Percentiles rank a stretch among this genome's conserved stretches.
Evolutionary conservation across 345 rosid genomes (phyloP).

Genomic region (Syzygium grande): DNA sequence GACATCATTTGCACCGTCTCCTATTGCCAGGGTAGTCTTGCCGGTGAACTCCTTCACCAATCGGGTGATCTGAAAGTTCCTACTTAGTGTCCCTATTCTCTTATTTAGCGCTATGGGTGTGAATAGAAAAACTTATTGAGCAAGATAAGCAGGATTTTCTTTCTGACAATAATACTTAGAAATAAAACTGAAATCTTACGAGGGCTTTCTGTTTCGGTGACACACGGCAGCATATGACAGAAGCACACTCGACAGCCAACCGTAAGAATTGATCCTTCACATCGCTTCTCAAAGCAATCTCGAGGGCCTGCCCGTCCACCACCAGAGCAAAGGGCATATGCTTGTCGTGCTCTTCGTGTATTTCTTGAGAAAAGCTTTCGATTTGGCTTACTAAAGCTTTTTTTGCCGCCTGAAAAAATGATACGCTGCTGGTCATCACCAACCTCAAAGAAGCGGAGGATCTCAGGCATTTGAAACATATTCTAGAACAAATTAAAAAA

Average conservation of each 20-base stretch:
- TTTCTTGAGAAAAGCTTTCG: constrained; percentile 30
- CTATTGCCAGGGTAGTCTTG: constrained; percentile 63
- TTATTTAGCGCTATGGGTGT: neutral
- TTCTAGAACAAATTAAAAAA: neutral
- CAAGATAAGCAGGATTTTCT: neutral
- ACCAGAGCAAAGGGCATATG: constrained; percentile 58
- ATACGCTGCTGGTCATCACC: neutral
- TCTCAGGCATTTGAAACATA: neutral
- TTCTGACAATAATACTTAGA: neutral
- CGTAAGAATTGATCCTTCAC: constrained; percentile 55
- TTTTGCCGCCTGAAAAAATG: constrained; percentile 34
- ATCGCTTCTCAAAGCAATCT: constrained; percentile 43
- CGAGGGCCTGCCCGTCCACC: constrained; percentile 66
- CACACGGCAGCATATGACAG: constrained; percentile 82
- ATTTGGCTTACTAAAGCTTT: constrained; percentile 46
- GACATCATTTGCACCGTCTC: constrained; percentile 86
- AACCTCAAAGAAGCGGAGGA: neutral
- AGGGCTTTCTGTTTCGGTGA: constrained; percentile 85
- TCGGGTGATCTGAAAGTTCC: constrained; percentile 44
- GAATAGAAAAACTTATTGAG: neutral
- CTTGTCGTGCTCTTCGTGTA: constrained; percentile 32
- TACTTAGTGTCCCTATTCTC: neutral
- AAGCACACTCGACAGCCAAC: constrained; percentile 71
- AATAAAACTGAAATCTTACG: constrained; percentile 18
- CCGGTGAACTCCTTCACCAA: constrained; percentile 66